phyloP scores from a whole-genome alignment of 2,329 filamentous ascomycete genomes.

The Ophiocordyceps robertsii region DNA sequence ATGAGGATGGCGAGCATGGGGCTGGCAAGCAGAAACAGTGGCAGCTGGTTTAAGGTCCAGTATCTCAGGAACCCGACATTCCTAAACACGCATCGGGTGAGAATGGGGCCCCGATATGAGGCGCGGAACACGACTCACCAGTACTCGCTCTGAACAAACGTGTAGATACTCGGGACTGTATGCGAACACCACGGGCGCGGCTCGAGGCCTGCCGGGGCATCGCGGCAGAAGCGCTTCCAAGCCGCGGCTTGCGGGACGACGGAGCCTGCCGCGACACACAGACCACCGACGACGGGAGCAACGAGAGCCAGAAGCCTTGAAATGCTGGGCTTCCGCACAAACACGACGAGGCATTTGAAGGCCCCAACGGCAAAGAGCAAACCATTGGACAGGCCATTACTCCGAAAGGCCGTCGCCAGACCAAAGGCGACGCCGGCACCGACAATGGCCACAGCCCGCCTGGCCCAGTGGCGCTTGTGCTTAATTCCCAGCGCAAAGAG shows the following conservation, averaged over 20 bases:
- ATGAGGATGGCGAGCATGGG: slow-evolving; percentile 58
- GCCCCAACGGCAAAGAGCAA: slow-evolving; percentile 56
- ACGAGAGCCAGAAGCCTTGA: slow-evolving; percentile 36
- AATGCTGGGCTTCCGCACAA: slow-evolving; percentile 13
- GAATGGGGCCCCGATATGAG: background rate
- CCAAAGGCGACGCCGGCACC: slow-evolving; percentile 57
- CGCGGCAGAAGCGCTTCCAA: slow-evolving; percentile 55
- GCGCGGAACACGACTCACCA: slow-evolving; percentile 48
- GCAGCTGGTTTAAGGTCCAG: slow-evolving; percentile 77
- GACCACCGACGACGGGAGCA: slow-evolving; percentile 51
- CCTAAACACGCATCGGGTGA: slow-evolving; percentile 36
- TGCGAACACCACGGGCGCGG: slow-evolving; percentile 61
- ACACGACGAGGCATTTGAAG: slow-evolving; percentile 20
- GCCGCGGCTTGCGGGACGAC: slow-evolving; percentile 61
- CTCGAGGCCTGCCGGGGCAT: slow-evolving; percentile 10
- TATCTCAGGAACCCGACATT: slow-evolving; percentile 78
- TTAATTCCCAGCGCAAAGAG: slow-evolving; percentile 43
- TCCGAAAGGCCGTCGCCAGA: slow-evolving; percentile 59
- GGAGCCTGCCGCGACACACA: slow-evolving; percentile 53
- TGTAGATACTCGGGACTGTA: slow-evolving; percentile 74
- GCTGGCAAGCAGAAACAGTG: slow-evolving; percentile 71
- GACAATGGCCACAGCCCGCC: slow-evolving; percentile 39
- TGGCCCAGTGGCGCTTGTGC: slow-evolving; percentile 10
- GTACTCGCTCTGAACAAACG: slow-evolving; percentile 78
- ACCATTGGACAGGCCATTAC: slow-evolving; percentile 78